Evolutionary conservation across 768 basidiomycete species (phyloP).

Genomic region (Amanita pseudoporphyria): DNA sequence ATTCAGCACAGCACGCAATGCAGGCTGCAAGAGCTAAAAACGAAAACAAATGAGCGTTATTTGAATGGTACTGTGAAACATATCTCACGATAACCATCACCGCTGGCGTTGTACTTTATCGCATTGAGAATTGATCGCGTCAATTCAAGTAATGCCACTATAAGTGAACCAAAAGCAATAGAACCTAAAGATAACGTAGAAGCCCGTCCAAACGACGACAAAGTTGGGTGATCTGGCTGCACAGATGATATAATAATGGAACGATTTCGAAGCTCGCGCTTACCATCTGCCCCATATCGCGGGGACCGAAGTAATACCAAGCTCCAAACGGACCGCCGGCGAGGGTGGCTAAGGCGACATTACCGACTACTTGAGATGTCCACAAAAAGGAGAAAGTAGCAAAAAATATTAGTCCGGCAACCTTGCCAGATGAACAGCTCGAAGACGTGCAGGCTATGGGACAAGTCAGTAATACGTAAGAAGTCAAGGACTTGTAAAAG

Average conservation of each 20-base stretch:
- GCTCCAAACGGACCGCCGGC: slow-evolving; percentile 71
- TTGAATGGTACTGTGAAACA: neutral
- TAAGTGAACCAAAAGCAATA: slow-evolving; percentile 77
- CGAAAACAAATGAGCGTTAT: neutral
- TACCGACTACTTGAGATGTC: slow-evolving; percentile 76
- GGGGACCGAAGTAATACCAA: slow-evolving; percentile 84
- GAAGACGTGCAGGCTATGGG: slow-evolving; percentile 32
- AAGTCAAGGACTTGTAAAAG: neutral
- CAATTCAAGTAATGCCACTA: slow-evolving; percentile 73
- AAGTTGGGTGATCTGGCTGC: slow-evolving; percentile 62
- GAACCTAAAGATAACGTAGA: slow-evolving; percentile 76
- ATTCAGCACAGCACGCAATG: slow-evolving; percentile 71
- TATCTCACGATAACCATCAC: slow-evolving; percentile 56
- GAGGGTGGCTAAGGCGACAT: slow-evolving; percentile 69
- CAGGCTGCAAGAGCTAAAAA: slow-evolving; percentile 57
- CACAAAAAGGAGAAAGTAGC: slow-evolving; percentile 79
- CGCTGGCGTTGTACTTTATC: slow-evolving; percentile 47
- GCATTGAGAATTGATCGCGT: slow-evolving; percentile 51
- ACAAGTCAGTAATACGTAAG: slow-evolving; percentile 5
- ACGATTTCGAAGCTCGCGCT: slow-evolving; percentile 8
- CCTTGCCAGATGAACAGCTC: slow-evolving; percentile 61
- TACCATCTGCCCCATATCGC: slow-evolving; percentile 55
- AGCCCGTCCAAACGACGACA: slow-evolving; percentile 62
- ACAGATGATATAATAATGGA: slow-evolving; percentile 1
- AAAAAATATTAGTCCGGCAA: slow-evolving; percentile 71